Conservation (phyloP, 345 rosid species). For the Linum usitatissimum region DNA sequence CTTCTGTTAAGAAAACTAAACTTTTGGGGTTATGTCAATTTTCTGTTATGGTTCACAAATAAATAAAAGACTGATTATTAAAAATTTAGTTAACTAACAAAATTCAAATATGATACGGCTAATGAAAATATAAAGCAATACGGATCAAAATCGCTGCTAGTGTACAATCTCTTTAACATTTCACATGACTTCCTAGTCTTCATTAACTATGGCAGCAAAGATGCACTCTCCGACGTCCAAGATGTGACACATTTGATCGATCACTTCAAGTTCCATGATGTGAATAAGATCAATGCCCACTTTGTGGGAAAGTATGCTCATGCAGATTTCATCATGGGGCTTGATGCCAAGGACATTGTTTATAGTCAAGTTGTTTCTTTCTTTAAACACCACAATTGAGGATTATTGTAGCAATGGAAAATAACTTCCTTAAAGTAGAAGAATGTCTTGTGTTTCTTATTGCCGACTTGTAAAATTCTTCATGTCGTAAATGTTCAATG, state of each 20-base stretch:
- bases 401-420: too few species aligned
- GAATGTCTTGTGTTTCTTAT: too few species aligned
- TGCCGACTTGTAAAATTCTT: too few species aligned
- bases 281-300: conserved; percentile 29
- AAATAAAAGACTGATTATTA: conserved; percentile 29
- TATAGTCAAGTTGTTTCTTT: conserved; percentile 38
- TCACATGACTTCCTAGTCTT: conserved; percentile 39
- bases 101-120: conserved; percentile 28
- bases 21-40: conserved; percentile 49
- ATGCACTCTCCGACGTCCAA: conserved; percentile 31
- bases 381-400: conserved; percentile 19
- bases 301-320: conserved; percentile 31
- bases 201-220: conserved; percentile 35
- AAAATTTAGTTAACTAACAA: conserved; percentile 11
- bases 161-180: conserved; percentile 34
- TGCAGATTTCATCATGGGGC: conserved; percentile 36
- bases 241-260: conserved; percentile 31
- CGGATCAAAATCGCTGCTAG: conserved; percentile 31
- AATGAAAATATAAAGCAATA: conserved; percentile 31
- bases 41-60: conserved; percentile 46
- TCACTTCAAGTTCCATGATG: conserved; percentile 25
- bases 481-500: too few species aligned
- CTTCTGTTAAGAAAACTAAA: conserved; percentile 1
- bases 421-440: too few species aligned
- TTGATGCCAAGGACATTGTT: conserved; percentile 35